Percentiles rank a stretch among this genome's conserved stretches.
These are phyloP conservation scores for Nothophaeocryptopus gaeumannii DNA, from an alignment of 2,329 filamentous ascomycete species.

Conservation along the genomic window DNA sequence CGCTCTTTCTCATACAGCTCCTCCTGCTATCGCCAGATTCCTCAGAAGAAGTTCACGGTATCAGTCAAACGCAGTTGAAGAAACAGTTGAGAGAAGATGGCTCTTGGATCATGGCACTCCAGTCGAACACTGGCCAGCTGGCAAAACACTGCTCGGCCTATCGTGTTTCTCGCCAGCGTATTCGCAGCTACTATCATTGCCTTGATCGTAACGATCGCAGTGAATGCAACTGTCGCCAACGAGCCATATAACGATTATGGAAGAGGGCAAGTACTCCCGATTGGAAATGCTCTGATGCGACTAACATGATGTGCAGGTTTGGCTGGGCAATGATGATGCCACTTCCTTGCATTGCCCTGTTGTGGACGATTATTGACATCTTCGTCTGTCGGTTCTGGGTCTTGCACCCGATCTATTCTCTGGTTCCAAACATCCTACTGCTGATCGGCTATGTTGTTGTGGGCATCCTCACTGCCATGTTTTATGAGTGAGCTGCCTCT, in stretches of 20 bases:
- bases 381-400: conserved; percentile 1
- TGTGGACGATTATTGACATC: conserved; percentile 2
- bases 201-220: background rate
- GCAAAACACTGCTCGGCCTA: background rate
- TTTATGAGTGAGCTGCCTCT: background rate
- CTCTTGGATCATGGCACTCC: background rate
- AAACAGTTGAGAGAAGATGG: background rate
- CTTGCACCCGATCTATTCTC: background rate
- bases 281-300: background rate
- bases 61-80: background rate
- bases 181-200: background rate
- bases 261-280: background rate
- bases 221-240: background rate
- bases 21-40: background rate
- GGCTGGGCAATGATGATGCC: conserved; percentile 3
- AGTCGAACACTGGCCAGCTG: conserved; percentile 1
- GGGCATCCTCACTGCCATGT: background rate
- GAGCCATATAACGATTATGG: background rate
- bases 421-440: background rate
- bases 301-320: background rate
- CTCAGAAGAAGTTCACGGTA: background rate
- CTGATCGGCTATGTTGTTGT: background rate
- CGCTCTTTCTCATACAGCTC: background rate
- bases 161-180: background rate
- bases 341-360: background rate